These are phyloP conservation scores for Eucalyptus caleyi DNA, from an alignment of 345 rosid species.

Conservation along the genomic window DNA sequence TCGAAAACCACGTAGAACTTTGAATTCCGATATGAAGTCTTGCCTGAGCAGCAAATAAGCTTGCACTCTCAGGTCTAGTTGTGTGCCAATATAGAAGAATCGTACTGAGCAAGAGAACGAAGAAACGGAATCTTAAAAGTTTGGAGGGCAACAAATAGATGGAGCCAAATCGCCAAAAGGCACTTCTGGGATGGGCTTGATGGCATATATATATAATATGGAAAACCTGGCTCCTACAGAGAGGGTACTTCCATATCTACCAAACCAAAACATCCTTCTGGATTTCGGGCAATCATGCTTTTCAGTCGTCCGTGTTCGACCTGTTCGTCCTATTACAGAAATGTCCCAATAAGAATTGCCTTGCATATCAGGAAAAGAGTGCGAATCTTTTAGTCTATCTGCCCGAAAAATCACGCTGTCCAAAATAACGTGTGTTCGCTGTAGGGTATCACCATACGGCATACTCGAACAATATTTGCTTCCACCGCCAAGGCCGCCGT, in stretches of 20 bases:
- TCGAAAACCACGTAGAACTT: background rate
- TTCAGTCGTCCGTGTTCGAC: background rate
- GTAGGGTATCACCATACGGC: background rate
- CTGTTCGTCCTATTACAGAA: background rate
- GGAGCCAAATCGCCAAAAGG: background rate
- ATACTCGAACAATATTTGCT: background rate
- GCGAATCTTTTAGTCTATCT: background rate
- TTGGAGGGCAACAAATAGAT: background rate
- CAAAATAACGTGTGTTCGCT: background rate
- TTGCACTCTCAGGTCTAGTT: background rate
- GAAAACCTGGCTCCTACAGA: background rate
- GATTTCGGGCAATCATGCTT: background rate
- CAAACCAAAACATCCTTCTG: background rate
- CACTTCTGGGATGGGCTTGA: background rate
- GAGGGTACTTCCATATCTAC: background rate
- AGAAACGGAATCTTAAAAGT: background rate
- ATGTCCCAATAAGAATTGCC: background rate
- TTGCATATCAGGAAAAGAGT: background rate
- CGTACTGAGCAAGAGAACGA: background rate
- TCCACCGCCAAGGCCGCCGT: background rate
- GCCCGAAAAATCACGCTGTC: background rate
- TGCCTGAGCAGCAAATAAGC: background rate
- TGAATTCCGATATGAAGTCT: background rate
- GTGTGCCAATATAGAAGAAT: background rate
- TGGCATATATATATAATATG: background rate